Evolutionary conservation across 495 filamentous ascomycete species (phyloP), one percentile per base, ranked within the genome.

Genomic region (Rhypophila decipiens): DNA sequence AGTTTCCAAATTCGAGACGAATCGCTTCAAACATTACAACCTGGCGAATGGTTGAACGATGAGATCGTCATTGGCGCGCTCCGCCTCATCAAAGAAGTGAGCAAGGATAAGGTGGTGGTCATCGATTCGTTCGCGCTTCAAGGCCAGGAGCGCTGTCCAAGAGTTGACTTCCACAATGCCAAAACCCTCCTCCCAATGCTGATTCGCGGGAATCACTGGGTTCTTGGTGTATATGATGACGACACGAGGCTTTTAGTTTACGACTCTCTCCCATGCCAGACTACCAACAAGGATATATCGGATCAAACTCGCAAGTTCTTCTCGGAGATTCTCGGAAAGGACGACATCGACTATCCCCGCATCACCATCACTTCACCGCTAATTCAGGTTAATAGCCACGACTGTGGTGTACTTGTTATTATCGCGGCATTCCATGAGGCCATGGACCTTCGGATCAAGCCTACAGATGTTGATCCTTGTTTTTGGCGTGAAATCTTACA

Each of bases 31-130:
- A 45, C 18, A 21, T 21, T 45, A n/a, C 42, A 45, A 33, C 27
- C 27, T 18, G 27, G 27, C 13, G 1, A 22, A 35, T 36, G 42
- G 42, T 36, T 45, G 18, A 45, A 35, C 15, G 42, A 45, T 33
- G n/a, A 45, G 42, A 45, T 45, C 24, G 24, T 45, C 27, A 22
- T 21, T 18, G 42, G 42, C 18, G 42, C 42, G 12, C 42, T 45
- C 13, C 24, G 29, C 11, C 42, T 45, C 29, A 45, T 45, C 42
- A 35, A 33, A 12, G 42, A 45, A 19, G 42, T 20, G 15, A 45
- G 27, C 29, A 10, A 45, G 18, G 17, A 31, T 19, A 35, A 35
- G n/a, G 42, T 45, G 27, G 29, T 12, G 3, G 29, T 45, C 18
- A 22, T 35, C 19, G 42, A 45, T 22, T 36, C 42, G 37, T 22